Conservation (phyloP, 2,329 filamentous ascomycete genomes). For the Xylariales sp. region DNA sequence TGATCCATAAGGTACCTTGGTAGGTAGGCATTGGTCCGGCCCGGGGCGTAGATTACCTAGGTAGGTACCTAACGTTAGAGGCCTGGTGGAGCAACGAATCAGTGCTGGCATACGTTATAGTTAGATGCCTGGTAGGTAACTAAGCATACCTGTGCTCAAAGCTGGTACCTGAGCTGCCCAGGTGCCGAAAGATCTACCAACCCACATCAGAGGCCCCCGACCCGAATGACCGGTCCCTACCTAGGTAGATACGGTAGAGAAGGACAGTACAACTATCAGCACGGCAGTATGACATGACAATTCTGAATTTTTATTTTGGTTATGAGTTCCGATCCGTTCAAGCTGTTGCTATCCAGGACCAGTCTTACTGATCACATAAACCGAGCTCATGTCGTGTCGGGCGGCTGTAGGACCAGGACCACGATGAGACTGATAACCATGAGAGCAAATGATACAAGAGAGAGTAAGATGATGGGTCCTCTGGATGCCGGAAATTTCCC, state of each 20-base stretch:
- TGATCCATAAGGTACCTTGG: background rate
- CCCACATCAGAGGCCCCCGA: no score
- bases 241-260: background rate
- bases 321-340: background rate
- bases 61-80: no score
- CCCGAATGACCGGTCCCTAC: no score
- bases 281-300: background rate
- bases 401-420: constrained; percentile 65
- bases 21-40: background rate
- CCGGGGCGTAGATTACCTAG: no score
- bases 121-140: no score
- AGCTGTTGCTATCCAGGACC: constrained; percentile 4
- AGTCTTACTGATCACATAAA: no score
- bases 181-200: no score
- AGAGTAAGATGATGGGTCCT: constrained; percentile 78
- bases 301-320: background rate
- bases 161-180: no score
- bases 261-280: background rate
- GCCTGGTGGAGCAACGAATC: constrained; percentile 26
- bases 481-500: constrained; percentile 85
- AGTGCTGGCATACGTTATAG: no score
- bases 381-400: constrained; percentile 8
- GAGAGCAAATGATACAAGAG: constrained; percentile 71
- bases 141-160: no score
- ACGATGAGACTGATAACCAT: constrained; percentile 71